Evolutionary conservation across 148 eudicot genomes (phyloP).

Genomic region (Arctostaphylos glauca): DNA sequence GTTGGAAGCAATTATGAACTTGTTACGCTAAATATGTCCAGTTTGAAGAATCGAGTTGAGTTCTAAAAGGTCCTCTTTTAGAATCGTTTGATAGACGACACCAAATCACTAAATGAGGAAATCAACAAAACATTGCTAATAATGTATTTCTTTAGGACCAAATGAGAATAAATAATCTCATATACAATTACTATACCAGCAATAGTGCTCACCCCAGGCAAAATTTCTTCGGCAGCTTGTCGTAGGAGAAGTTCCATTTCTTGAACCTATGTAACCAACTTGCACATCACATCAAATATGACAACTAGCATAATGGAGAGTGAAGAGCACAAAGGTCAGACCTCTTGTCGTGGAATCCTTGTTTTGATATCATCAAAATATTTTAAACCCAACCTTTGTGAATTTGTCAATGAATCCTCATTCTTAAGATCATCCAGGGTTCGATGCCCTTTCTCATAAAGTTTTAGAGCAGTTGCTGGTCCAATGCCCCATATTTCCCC

Average conservation of each 20-base stretch:
- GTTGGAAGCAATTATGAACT: no score
- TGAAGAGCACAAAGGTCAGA: slow-evolving; percentile 25
- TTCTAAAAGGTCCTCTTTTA: no score
- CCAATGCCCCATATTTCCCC: slow-evolving; percentile 99
- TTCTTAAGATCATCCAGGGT: slow-evolving; percentile 71
- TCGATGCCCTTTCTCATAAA: slow-evolving; percentile 86
- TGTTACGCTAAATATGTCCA: no score
- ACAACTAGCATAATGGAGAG: not conserved
- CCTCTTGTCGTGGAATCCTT: slow-evolving; percentile 96
- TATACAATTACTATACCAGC: slow-evolving; percentile 9
- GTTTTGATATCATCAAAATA: slow-evolving; percentile 90
- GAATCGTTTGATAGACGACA: no score
- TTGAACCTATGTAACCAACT: slow-evolving; percentile 48
- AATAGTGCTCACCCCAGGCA: slow-evolving; percentile 66
- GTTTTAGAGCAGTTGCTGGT: slow-evolving; percentile 87
- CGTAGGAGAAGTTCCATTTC: slow-evolving; percentile 81
- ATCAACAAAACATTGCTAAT: not conserved
- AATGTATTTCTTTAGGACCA: not conserved
- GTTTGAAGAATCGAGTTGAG: no score
- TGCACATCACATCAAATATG: not conserved
- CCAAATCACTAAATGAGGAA: not conserved
- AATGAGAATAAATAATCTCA: slow-evolving; percentile 17
- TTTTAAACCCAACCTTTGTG: slow-evolving; percentile 79
- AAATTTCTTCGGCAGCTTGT: slow-evolving; percentile 66
- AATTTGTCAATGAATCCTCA: slow-evolving; percentile 61